phyloP scores from a whole-genome alignment of 345 rosid species.

The Sapria himalayana region DNA sequence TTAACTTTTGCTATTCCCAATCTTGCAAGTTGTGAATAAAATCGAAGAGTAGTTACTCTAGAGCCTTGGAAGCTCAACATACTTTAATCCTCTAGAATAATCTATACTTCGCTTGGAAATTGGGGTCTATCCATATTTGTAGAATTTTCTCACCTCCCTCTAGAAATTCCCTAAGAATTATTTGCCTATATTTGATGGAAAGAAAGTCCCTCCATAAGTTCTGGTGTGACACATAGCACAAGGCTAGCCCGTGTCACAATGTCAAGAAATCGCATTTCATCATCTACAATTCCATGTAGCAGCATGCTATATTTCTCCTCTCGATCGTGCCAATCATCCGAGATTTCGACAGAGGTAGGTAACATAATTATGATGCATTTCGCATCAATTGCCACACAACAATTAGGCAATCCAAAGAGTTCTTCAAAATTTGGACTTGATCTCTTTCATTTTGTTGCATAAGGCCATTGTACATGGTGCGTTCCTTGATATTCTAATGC shows the following conservation, averaged over 20 bases:
- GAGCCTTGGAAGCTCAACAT: no score
- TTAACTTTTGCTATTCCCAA: no score
- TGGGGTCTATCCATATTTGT: no score
- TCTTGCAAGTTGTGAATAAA: no score
- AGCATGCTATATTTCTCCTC: conserved; percentile 82
- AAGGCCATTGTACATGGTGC: conserved; percentile 87
- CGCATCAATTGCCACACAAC: conserved; percentile 80
- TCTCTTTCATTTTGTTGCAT: conserved; percentile 31
- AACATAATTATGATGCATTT: conserved; percentile 84
- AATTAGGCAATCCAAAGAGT: conserved; percentile 55
- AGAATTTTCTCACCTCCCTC: no score
- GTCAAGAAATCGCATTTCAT: conserved; percentile 79
- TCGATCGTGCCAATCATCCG: conserved; percentile 87
- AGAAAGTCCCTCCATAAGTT: no score
- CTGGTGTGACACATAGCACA: no score
- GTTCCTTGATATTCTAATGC: conserved; percentile 77
- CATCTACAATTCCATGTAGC: conserved; percentile 71
- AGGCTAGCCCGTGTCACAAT: conserved; percentile 92
- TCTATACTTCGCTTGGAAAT: no score
- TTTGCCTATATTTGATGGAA: no score
- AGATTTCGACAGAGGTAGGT: conserved; percentile 80
- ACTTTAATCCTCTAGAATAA: no score
- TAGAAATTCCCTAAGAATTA: no score
- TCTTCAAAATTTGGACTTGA: conserved; percentile 48
- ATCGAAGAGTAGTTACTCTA: no score